These are phyloP conservation scores for Geotrichum reessii DNA, from an alignment of 1,139 yeast species.

Conservation along the genomic window DNA sequence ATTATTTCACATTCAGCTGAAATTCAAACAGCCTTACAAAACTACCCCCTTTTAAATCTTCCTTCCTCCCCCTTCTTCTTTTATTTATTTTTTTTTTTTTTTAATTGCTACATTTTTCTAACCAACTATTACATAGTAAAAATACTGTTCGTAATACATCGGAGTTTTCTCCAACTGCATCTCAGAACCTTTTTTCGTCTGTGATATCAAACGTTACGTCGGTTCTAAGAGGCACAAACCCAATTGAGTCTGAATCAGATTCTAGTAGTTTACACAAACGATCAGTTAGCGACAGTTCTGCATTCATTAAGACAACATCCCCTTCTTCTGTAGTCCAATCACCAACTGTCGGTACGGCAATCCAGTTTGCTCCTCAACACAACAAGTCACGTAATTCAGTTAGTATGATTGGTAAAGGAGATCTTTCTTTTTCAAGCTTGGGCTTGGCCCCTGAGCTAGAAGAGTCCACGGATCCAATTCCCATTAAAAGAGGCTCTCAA, in stretches of 20 bases:
- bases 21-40: background rate
- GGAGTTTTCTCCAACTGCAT: background rate
- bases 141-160: background rate
- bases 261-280: background rate
- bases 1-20: background rate
- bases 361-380: background rate
- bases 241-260: background rate
- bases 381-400: background rate
- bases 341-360: background rate
- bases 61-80: background rate
- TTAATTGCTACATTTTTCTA: background rate
- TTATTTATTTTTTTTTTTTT: background rate
- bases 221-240: background rate
- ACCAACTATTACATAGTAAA: background rate
- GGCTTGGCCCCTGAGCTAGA: constrained; percentile 7
- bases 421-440: constrained; percentile 13
- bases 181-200: constrained; percentile 8
- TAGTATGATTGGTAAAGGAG: constrained; percentile 14
- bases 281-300: constrained; percentile 8
- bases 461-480: background rate
- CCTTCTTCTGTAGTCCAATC: background rate
- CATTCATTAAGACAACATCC: background rate
- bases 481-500: background rate
- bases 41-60: background rate
- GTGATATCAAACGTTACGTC: constrained; percentile 10